Evolutionary conservation across 1,284 basidiomycete species (phyloP).

Genomic region (Leccinum insolens): DNA sequence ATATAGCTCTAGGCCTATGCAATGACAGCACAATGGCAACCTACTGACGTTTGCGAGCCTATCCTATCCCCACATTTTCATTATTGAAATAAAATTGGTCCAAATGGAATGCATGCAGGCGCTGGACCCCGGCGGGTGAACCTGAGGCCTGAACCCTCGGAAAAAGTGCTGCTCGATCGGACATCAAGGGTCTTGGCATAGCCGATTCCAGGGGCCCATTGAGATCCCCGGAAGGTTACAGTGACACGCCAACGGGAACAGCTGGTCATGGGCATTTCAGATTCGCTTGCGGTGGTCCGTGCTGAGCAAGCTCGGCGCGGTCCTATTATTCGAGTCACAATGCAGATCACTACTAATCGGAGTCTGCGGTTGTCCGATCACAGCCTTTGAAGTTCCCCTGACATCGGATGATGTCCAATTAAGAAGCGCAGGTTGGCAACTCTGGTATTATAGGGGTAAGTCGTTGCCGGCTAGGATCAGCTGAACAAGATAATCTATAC

Average conservation of each 20-base stretch:
- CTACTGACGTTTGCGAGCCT: neutral
- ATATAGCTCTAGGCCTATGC: neutral
- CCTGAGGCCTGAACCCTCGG: neutral
- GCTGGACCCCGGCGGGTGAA: neutral
- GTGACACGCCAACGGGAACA: neutral
- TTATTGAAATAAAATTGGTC: neutral
- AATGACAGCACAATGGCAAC: neutral
- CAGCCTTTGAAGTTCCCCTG: neutral
- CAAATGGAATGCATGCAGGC: neutral
- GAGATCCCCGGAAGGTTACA: constrained; percentile 3
- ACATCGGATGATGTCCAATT: neutral
- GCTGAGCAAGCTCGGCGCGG: neutral
- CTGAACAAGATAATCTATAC: constrained; percentile 2
- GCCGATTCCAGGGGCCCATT: neutral
- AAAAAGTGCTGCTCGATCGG: neutral
- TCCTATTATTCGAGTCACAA: neutral
- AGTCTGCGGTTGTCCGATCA: neutral
- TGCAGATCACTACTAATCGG: neutral
- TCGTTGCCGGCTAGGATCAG: neutral
- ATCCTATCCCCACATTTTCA: neutral
- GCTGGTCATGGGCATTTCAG: neutral
- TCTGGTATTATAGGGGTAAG: neutral
- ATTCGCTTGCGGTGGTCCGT: neutral
- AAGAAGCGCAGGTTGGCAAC: neutral
- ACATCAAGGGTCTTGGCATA: neutral